These are phyloP conservation scores for Corchorus olitorius DNA, from an alignment of 345 rosid species.

Conservation along the genomic window DNA sequence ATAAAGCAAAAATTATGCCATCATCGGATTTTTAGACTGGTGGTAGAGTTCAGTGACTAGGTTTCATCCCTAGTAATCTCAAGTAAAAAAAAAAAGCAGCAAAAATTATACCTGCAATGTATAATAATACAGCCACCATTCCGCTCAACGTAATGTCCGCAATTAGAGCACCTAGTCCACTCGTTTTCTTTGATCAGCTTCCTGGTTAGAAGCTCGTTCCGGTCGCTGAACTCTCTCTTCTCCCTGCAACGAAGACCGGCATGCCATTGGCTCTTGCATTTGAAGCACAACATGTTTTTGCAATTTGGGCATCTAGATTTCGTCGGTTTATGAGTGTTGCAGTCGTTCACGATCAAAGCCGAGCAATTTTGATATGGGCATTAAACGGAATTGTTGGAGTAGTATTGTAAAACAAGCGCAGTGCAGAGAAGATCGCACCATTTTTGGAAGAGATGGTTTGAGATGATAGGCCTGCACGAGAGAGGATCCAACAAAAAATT, in stretches of 20 bases:
- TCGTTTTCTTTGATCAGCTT: neutral
- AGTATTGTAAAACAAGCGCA: neutral
- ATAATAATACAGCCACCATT: neutral
- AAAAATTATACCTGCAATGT: neutral
- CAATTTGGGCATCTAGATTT: neutral
- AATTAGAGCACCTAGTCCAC: slow-evolving; percentile 9
- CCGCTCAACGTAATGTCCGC: neutral
- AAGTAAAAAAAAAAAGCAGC: too few relatives aligned
- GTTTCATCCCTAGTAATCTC: too few relatives aligned
- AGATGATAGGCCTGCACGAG: neutral
- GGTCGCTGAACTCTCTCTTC: neutral
- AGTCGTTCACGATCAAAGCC: neutral
- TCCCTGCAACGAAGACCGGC: neutral
- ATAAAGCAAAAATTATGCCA: too few relatives aligned
- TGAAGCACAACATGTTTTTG: neutral
- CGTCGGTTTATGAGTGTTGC: neutral
- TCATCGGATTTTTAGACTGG: too few relatives aligned
- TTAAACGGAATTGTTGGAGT: neutral
- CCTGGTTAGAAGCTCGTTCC: neutral
- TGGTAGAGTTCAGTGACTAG: too few relatives aligned
- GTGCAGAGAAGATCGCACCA: slow-evolving; percentile 13
- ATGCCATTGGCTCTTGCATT: neutral
- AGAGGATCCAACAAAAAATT: neutral
- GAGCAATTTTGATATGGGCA: neutral
- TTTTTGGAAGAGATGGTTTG: neutral